phyloP scores from a whole-genome alignment of 2,329 filamentous ascomycete genomes.

The Aspergillus unguis region DNA sequence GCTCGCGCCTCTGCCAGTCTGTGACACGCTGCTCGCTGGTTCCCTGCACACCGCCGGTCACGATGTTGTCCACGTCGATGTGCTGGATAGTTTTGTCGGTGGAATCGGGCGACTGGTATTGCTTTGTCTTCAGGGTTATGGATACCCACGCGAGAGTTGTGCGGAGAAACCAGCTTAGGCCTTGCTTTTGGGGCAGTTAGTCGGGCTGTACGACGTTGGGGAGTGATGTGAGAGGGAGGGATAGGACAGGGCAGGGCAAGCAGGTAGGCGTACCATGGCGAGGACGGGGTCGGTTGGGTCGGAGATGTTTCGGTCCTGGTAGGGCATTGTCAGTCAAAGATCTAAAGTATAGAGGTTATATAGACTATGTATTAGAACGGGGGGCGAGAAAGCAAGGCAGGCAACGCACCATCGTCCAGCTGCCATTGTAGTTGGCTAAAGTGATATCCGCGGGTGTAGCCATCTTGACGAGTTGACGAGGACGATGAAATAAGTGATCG shows the following conservation, averaged over 20 bases:
- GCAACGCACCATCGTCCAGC: constrained; percentile 64
- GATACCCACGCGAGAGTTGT: constrained; percentile 68
- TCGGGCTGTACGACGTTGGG: background rate
- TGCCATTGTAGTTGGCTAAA: constrained; percentile 65
- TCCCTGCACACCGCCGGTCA: constrained; percentile 67
- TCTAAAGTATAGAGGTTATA: too few relatives aligned
- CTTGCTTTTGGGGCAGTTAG: constrained; percentile 49
- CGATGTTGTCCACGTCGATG: constrained; percentile 69
- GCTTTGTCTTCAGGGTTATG: constrained; percentile 62
- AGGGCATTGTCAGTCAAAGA: constrained; percentile 1
- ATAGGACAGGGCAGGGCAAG: background rate
- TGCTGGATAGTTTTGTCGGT: constrained; percentile 49
- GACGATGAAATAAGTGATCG: too few relatives aligned
- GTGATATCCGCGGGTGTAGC: constrained; percentile 67
- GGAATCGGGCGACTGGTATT: constrained; percentile 54
- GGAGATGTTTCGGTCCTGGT: constrained; percentile 71
- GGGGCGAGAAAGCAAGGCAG: background rate
- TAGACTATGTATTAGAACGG: too few relatives aligned
- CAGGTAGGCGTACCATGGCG: constrained; percentile 48
- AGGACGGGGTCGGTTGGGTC: constrained; percentile 67
- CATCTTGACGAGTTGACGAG: constrained; percentile 50
- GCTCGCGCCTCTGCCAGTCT: constrained; percentile 60
- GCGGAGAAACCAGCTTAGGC: constrained; percentile 67
- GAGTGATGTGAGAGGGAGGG: constrained; percentile 3
- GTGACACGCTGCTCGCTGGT: constrained; percentile 58